phyloP scores from a whole-genome alignment of 345 rosid species.

The Clausena lansium region DNA sequence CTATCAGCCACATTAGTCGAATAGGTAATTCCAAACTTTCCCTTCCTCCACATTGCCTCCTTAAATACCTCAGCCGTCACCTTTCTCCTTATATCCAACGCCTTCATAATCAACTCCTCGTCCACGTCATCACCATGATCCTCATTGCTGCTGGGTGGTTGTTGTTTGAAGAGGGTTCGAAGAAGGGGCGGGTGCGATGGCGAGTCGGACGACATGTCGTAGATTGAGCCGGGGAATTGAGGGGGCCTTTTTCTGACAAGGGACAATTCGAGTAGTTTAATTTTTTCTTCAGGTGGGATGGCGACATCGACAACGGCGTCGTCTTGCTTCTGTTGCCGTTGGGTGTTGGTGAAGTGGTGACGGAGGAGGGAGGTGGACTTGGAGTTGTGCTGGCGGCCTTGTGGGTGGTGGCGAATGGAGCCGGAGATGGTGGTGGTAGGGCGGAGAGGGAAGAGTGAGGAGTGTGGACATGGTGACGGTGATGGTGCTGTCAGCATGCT shows the following conservation, averaged over 20 bases:
- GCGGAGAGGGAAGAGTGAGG: conserved; percentile 1
- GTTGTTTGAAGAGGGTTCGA: conserved; percentile 27
- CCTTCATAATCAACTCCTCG: conserved; percentile 63
- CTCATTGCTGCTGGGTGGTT: background rate
- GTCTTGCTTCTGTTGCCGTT: background rate
- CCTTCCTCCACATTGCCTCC: conserved; percentile 59
- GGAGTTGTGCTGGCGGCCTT: conserved; percentile 52
- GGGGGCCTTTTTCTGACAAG: conserved; percentile 60
- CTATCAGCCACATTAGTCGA: conserved; percentile 58
- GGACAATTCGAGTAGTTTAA: conserved; percentile 56
- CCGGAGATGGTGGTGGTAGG: conserved; percentile 13
- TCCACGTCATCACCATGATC: conserved; percentile 38
- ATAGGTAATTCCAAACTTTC: conserved; percentile 84
- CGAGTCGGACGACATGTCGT: conserved; percentile 26
- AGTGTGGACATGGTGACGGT: background rate
- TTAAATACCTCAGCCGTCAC: conserved; percentile 69
- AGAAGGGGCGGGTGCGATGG: conserved; percentile 39
- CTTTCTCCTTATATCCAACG: conserved; percentile 71
- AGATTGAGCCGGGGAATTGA: conserved; percentile 65
- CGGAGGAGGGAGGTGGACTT: conserved; percentile 42
- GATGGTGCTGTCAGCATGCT: background rate
- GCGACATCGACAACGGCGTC: background rate
- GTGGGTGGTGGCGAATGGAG: conserved; percentile 19
- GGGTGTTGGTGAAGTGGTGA: conserved; percentile 34
- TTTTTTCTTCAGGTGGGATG: conserved; percentile 41